Conservation (phyloP, 2,329 filamentous ascomycete species). For the Aureobasidium sp. region DNA sequence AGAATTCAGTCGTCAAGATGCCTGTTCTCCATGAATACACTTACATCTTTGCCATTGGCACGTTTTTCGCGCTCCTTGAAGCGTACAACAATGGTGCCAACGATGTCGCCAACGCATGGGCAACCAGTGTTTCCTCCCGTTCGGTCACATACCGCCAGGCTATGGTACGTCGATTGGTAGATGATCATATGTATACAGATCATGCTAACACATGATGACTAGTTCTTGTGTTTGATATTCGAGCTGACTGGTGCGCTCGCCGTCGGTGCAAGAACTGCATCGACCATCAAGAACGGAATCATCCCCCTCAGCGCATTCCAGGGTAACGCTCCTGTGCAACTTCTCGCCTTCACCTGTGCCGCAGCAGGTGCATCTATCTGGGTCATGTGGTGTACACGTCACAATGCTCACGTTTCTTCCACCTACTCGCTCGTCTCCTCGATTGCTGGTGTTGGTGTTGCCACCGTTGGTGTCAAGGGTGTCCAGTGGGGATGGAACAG, state of each 20-base stretch:
- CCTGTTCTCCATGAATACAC: constrained; percentile 44
- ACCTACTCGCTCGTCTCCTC: constrained; percentile 54
- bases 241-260: constrained; percentile 46
- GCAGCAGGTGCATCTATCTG: constrained; percentile 42
- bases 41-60: constrained; percentile 56
- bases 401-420: constrained; percentile 52
- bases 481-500: constrained; percentile 35
- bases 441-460: constrained; percentile 52
- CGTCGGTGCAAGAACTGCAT: constrained; percentile 45
- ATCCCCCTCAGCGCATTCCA: constrained; percentile 42
- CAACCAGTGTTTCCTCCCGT: constrained; percentile 42
- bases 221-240: constrained; percentile 37
- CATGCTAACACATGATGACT: neutral
- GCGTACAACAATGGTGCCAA: constrained; percentile 57
- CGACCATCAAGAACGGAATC: constrained; percentile 38
- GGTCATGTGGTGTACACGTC: constrained; percentile 47
- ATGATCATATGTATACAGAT: neutral
- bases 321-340: constrained; percentile 34
- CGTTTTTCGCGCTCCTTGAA: constrained; percentile 57
- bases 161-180: constrained; percentile 20
- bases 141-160: constrained; percentile 45
- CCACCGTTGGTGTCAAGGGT: constrained; percentile 37
- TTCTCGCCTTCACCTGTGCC: constrained; percentile 38
- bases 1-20: constrained; percentile 12
- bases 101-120: constrained; percentile 49